Evolutionary conservation across 441 rosid species (phyloP).

Genomic region (Manihot esculenta): DNA sequence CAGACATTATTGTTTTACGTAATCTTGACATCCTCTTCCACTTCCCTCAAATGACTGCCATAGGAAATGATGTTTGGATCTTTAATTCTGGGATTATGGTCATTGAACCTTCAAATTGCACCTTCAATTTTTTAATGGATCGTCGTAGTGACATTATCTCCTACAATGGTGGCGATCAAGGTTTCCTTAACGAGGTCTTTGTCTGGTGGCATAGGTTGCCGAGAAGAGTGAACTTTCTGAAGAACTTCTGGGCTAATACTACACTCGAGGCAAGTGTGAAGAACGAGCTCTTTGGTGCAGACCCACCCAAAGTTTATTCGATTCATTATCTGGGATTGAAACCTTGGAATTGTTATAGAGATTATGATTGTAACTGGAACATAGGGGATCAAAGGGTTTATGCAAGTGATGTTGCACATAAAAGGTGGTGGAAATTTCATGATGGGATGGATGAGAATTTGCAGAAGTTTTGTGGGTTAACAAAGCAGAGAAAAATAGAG

Average conservation of each 20-base stretch:
- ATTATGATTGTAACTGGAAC: constrained; percentile 89
- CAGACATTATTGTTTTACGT: constrained; percentile 72
- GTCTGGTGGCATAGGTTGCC: constrained; percentile 97
- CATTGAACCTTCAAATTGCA: constrained; percentile 92
- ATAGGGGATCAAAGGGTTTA: constrained; percentile 61
- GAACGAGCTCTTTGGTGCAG: constrained; percentile 67
- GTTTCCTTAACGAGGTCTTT: constrained; percentile 76
- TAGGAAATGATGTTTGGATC: constrained; percentile 79
- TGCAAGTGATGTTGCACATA: constrained; percentile 86
- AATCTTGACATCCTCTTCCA: constrained; percentile 74
- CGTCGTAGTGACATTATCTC: constrained; percentile 63
- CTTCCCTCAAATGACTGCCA: constrained; percentile 88
- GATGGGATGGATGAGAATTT: constrained; percentile 63
- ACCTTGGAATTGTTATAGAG: constrained; percentile 93
- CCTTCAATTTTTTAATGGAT: constrained; percentile 60
- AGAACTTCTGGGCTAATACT: constrained; percentile 91
- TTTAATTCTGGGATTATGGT: constrained; percentile 93
- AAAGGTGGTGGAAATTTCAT: constrained; percentile 82
- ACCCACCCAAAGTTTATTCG: constrained; percentile 74
- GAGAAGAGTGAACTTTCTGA: constrained; percentile 70
- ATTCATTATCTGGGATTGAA: constrained; percentile 84
- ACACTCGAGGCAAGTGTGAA: constrained; percentile 61
- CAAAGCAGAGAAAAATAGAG: constrained; percentile 57
- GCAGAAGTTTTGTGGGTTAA: constrained; percentile 67
- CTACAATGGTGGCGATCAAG: constrained; percentile 98